Percentiles rank a stretch among this genome's conserved stretches.
Evolutionary conservation across 2,329 filamentous ascomycete genomes (phyloP).

Genomic region (Fusarium luffae): DNA sequence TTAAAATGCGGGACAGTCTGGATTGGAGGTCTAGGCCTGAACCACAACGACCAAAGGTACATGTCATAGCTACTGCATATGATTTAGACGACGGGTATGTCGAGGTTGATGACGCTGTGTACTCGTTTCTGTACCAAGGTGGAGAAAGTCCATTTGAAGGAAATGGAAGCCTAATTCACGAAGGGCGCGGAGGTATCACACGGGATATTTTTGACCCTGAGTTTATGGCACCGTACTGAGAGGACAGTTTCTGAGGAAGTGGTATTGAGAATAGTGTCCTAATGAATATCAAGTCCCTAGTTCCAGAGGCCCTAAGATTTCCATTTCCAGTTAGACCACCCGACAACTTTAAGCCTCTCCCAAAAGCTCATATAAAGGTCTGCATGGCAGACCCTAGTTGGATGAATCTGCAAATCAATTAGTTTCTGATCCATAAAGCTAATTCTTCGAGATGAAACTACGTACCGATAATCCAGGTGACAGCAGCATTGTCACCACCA

Average conservation of each 20-base stretch:
- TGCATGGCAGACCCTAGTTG: neutral
- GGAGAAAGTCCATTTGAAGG: neutral
- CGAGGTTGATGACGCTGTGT: neutral
- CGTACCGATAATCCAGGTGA: neutral
- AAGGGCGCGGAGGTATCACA: neutral
- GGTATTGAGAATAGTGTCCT: no score
- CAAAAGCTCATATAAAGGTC: neutral
- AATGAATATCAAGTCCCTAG: no score
- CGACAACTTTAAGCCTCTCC: no score
- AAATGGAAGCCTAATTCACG: neutral
- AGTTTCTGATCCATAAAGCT: fast-evolving
- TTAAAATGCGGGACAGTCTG: neutral
- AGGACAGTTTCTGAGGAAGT: no score
- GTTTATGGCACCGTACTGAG: neutral
- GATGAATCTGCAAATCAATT: neutral
- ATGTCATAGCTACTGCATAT: neutral
- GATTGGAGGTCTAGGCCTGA: neutral
- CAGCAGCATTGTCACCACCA: neutral
- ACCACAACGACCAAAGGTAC: neutral
- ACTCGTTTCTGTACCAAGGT: neutral
- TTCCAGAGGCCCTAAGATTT: no score
- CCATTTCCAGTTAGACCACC: no score
- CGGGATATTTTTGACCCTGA: neutral
- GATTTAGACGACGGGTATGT: no score
- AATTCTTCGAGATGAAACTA: neutral